Percentiles rank a stretch among this genome's conserved stretches.
Evolutionary conservation across 306 rosid species (phyloP).

Genomic region (Casuarina cunninghamiana): DNA sequence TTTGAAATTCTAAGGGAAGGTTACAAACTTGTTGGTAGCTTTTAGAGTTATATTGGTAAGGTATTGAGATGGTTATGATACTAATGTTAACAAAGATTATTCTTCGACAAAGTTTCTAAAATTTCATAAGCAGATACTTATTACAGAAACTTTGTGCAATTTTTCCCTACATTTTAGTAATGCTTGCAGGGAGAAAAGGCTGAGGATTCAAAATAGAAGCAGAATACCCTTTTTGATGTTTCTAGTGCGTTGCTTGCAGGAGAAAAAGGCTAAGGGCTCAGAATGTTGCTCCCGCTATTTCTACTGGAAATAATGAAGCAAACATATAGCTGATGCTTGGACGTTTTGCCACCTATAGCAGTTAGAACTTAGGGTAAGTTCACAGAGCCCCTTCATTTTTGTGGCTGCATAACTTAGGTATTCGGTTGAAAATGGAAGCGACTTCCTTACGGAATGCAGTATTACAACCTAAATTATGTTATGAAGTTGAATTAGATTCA

Average conservation of each 20-base stretch:
- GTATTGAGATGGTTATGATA: not conserved
- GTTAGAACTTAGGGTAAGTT: not conserved
- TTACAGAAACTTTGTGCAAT: not conserved
- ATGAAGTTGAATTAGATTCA: not conserved
- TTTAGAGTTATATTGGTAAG: not conserved
- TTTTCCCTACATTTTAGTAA: too few relatives aligned
- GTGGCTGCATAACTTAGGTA: not conserved
- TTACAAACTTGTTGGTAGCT: not conserved
- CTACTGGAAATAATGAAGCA: slow-evolving; percentile 19
- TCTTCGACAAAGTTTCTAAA: not conserved
- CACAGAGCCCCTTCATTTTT: not conserved
- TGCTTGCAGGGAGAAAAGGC: slow-evolving; percentile 37
- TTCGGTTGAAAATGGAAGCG: not conserved
- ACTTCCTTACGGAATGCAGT: not conserved
- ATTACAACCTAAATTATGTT: not conserved
- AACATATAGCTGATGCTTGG: slow-evolving; percentile 6
- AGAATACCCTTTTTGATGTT: not conserved
- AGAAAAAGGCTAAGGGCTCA: slow-evolving; percentile 15
- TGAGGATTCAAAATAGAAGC: not conserved
- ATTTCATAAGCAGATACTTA: not conserved
- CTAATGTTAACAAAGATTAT: not conserved
- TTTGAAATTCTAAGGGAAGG: not conserved
- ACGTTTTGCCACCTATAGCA: not conserved
- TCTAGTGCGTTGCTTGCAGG: slow-evolving; percentile 38
- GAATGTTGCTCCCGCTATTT: not conserved